A percentile compares a stretch with the other conserved stretches of the same genome.
phyloP scores from a whole-genome alignment of 805 yeast genomes.

The Cyberlindnera xylosilytica region DNA sequence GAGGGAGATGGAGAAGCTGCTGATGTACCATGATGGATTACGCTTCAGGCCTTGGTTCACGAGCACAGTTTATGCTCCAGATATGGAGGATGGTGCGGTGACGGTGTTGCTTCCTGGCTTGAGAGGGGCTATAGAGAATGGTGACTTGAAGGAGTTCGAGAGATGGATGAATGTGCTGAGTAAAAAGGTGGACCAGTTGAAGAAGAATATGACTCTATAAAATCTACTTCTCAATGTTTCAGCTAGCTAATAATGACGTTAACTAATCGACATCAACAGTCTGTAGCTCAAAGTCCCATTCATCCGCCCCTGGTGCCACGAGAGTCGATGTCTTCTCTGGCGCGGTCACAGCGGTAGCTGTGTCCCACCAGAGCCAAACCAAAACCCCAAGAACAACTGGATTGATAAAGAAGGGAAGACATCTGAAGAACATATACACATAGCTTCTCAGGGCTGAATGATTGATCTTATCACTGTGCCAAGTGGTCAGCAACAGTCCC shows the following conservation, averaged over 20 bases:
- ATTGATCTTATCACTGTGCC: no score
- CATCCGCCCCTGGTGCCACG: no score
- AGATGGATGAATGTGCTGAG: conserved; percentile 11
- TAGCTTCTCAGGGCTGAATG: no score
- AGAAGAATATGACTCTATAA: conserved; percentile 8
- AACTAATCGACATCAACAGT: no score
- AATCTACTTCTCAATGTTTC: neutral
- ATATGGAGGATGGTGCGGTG: conserved; percentile 45
- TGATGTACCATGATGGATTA: conserved; percentile 43
- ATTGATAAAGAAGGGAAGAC: no score
- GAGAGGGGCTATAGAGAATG: conserved; percentile 48
- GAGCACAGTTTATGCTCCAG: conserved; percentile 62
- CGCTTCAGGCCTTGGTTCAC: conserved; percentile 55
- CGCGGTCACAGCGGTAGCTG: no score
- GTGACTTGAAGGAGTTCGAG: conserved; percentile 35
- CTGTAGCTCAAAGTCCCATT: no score
- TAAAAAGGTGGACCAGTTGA: conserved; percentile 4
- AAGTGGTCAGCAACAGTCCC: no score
- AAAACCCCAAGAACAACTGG: no score
- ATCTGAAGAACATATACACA: no score
- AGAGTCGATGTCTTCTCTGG: no score
- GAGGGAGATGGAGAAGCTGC: conserved; percentile 16
- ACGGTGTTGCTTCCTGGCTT: conserved; percentile 60
- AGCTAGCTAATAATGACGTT: conserved; percentile 8
- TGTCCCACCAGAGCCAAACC: no score